A percentile compares a stretch with the other conserved stretches of the same genome.
Conservation (phyloP, 225 moss, liverwort and hornwort species). For the Takakia lepidozioides region DNA sequence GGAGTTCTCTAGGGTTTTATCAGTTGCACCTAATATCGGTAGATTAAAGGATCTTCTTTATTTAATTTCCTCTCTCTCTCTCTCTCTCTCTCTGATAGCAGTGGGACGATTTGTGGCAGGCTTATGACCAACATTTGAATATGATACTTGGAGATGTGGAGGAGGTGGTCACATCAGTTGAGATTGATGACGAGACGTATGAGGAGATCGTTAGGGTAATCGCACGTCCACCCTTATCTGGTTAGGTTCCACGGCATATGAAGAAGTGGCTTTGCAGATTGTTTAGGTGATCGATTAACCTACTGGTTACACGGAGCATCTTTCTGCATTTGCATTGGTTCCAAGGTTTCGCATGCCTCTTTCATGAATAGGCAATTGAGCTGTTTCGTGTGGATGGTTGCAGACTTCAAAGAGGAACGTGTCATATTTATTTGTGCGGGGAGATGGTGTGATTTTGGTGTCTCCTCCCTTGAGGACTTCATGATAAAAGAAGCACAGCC, state of each 20-base stretch:
- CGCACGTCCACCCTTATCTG: conserved; percentile 1
- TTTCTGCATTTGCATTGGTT: too few relatives aligned
- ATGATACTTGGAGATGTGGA: conserved; percentile 99
- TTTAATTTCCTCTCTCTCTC: too few relatives aligned
- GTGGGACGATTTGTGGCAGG: too few relatives aligned
- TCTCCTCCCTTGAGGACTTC: conserved; percentile 96
- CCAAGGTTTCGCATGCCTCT: too few relatives aligned
- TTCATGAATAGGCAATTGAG: too few relatives aligned
- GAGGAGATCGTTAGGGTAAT: conserved; percentile 99
- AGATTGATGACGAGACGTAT: conserved; percentile 98
- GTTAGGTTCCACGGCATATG: not conserved
- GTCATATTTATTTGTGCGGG: conserved; percentile 96
- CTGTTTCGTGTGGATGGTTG: too few relatives aligned
- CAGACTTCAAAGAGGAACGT: conserved; percentile 88
- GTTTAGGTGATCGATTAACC: too few relatives aligned
- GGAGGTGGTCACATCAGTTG: conserved; percentile 91
- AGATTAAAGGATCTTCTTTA: too few relatives aligned
- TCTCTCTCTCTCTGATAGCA: too few relatives aligned
- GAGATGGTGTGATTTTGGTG: conserved; percentile 95
- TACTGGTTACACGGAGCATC: too few relatives aligned
- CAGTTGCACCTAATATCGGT: too few relatives aligned
- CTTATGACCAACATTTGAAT: conserved; percentile 96
- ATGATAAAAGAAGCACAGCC: conserved; percentile 23
- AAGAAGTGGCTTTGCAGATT: not conserved
- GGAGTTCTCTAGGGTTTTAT: too few relatives aligned